Percentiles rank a stretch among this genome's conserved stretches.
Conservation (phyloP, 73 alveolate genomes). For the Diophrys sp. region DNA sequence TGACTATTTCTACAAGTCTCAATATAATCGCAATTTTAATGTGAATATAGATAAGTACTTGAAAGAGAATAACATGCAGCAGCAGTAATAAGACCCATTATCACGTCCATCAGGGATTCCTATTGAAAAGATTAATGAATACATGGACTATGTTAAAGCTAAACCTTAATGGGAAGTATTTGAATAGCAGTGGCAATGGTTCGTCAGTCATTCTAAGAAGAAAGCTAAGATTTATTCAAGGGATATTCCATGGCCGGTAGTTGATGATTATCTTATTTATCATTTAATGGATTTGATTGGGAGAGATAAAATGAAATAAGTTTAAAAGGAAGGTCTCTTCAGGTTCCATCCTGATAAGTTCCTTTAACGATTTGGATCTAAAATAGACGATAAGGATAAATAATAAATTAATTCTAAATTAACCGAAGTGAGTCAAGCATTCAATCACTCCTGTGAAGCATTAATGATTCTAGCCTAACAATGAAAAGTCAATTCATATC, state of each 20-base stretch:
- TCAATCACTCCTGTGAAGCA: neutral
- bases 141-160: neutral
- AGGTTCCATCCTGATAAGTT: conserved; percentile 14
- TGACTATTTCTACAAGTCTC: neutral
- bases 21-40: conserved; percentile 3
- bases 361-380: neutral
- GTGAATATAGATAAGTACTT: conserved; percentile 2
- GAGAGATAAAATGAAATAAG: neutral
- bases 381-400: neutral
- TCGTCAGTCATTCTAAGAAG: neutral
- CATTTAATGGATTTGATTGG: neutral
- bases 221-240: neutral
- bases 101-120: neutral
- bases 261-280: neutral
- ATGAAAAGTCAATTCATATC: neutral
- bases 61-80: conserved; percentile 6
- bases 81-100: neutral
- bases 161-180: neutral
- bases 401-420: too few species aligned
- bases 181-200: neutral
- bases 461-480: too few species aligned
- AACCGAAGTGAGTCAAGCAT: neutral
- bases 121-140: neutral
- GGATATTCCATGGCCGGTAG: conserved; percentile 12
- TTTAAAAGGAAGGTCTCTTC: conserved; percentile 1